Evolutionary conservation across 768 basidiomycete species (phyloP).

Genomic region (Boletus sp.): DNA sequence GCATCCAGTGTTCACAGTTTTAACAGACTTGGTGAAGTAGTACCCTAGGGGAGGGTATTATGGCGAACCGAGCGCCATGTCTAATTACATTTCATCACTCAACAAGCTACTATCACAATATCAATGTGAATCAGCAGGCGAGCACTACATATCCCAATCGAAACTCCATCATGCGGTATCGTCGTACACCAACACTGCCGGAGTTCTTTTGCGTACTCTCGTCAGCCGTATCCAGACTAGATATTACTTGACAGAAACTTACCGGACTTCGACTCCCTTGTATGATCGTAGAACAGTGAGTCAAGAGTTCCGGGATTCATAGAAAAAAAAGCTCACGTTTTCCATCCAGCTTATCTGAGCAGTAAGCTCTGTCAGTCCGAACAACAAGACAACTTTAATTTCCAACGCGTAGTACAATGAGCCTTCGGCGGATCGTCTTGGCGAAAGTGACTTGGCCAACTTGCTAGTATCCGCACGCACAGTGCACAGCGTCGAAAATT

Average conservation of each 20-base stretch:
- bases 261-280: conserved; percentile 40
- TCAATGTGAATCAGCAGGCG: not conserved
- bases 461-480: conserved; percentile 33
- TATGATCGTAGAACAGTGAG: not conserved
- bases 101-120: not conserved
- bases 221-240: not conserved
- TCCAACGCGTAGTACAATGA: conserved; percentile 26
- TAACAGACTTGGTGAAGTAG: not conserved
- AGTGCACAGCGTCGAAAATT: conserved; percentile 35
- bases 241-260: not conserved
- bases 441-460: conserved; percentile 24
- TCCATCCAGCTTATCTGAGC: conserved; percentile 52
- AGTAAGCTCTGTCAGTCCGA: conserved; percentile 52
- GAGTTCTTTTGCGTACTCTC: conserved; percentile 16
- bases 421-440: conserved; percentile 22
- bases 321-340: conserved; percentile 35
- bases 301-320: not conserved
- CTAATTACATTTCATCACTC: not conserved
- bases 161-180: conserved; percentile 9
- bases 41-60: not conserved
- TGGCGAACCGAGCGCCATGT: not conserved
- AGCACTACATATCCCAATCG: not conserved
- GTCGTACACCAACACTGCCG: conserved; percentile 31
- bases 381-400: conserved; percentile 41
- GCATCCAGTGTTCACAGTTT: not conserved